Conservation (phyloP, 306 rosid genomes). For the Gastrolobium villosum region DNA sequence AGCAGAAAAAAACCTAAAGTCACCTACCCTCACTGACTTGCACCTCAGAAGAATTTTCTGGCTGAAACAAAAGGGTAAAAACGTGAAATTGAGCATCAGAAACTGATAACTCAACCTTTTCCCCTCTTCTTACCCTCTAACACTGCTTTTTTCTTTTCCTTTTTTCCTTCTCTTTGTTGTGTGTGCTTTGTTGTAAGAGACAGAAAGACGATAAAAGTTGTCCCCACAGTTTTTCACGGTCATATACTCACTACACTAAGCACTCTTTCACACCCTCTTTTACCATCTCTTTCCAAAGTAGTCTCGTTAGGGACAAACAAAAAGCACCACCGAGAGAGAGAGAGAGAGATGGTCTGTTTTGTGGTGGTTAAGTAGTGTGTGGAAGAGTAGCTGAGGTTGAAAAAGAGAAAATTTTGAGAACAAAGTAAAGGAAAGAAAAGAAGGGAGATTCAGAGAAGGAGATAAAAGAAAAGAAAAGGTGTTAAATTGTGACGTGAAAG, state of each 20-base stretch:
- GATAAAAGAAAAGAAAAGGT: slow-evolving; percentile 29
- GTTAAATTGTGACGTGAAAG: slow-evolving; percentile 29
- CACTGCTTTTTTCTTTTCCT: slow-evolving; percentile 20
- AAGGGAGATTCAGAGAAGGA: slow-evolving; percentile 8
- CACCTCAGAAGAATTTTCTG: slow-evolving; percentile 23
- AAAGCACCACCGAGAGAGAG: background rate
- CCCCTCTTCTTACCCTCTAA: background rate
- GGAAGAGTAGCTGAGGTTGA: background rate
- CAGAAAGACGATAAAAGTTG: slow-evolving; percentile 48
- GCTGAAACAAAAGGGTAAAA: slow-evolving; percentile 44
- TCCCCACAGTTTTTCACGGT: slow-evolving; percentile 50
- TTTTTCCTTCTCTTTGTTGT: slow-evolving; percentile 1
- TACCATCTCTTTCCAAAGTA: slow-evolving; percentile 42
- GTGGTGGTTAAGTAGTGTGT: background rate
- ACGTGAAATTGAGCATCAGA: background rate
- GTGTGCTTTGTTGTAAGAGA: slow-evolving; percentile 44
- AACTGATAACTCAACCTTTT: background rate
- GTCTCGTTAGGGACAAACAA: slow-evolving; percentile 59
- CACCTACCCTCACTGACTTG: slow-evolving; percentile 37
- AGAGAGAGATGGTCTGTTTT: slow-evolving; percentile 26
- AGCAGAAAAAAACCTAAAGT: slow-evolving; percentile 27
- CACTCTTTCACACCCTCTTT: slow-evolving; percentile 8
- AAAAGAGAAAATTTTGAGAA: background rate
- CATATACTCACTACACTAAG: slow-evolving; percentile 31
- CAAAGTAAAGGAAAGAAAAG: slow-evolving; percentile 35